phyloP scores from a whole-genome alignment of 2,329 filamentous ascomycete species.

The Elsinoe perseae region DNA sequence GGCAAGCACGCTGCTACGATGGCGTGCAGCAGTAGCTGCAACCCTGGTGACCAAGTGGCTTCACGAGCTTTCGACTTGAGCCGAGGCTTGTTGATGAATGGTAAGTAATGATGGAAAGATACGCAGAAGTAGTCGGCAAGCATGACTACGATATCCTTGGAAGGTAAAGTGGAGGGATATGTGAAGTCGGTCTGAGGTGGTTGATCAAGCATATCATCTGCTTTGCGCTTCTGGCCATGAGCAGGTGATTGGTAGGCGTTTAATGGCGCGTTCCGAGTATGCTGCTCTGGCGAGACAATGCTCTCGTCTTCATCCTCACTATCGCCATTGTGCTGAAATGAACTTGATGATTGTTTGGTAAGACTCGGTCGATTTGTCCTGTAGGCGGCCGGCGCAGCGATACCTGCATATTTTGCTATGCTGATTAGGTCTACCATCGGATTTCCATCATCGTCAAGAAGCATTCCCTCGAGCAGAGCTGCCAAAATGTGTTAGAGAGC shows the following conservation, averaged over 20 bases:
- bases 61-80: not conserved
- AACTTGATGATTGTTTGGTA: not conserved
- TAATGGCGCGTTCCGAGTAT: not conserved
- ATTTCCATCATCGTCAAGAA: constrained; percentile 1
- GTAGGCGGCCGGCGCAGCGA: not conserved
- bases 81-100: constrained; percentile 6
- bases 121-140: constrained; percentile 4
- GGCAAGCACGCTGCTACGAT: constrained; percentile 5
- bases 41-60: not conserved
- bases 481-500: not conserved
- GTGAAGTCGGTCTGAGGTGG: not conserved
- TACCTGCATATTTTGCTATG: not conserved
- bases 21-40: constrained; percentile 9
- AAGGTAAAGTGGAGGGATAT: not conserved
- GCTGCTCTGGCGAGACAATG: not conserved
- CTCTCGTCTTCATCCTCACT: not conserved
- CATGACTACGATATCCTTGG: not conserved
- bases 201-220: not conserved
- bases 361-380: not conserved
- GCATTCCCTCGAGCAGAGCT: not conserved
- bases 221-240: not conserved
- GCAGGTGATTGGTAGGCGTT: not conserved
- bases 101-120: not conserved
- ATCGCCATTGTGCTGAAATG: not conserved
- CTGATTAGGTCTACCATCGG: not conserved